phyloP scores from a whole-genome alignment of 2,329 filamentous ascomycete species.

The Alternaria incomplexa region DNA sequence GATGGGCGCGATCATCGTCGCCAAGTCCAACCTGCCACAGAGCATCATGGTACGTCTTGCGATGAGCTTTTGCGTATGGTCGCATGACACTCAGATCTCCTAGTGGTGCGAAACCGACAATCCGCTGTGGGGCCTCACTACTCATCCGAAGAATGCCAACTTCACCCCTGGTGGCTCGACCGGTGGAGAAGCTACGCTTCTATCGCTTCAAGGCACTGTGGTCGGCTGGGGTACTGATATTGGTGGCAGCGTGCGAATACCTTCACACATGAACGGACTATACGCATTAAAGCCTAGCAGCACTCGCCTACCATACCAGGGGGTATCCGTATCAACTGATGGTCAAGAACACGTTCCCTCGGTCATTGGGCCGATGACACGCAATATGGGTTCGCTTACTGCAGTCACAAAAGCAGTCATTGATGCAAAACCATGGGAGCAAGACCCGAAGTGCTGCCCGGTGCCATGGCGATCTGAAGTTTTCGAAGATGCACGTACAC shows the following conservation, averaged over 20 bases:
- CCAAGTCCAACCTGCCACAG: conserved; percentile 62
- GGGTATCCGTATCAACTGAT: conserved; percentile 66
- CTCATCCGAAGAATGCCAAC: conserved; percentile 63
- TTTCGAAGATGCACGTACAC: conserved; percentile 50
- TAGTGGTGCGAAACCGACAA: conserved; percentile 67
- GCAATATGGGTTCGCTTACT: conserved; percentile 59
- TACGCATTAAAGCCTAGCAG: conserved; percentile 64
- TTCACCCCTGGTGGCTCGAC: conserved; percentile 64
- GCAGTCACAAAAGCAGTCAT: conserved; percentile 58
- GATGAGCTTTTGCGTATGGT: background rate
- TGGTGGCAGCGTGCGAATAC: conserved; percentile 64
- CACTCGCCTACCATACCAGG: conserved; percentile 63
- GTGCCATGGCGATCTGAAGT: conserved; percentile 60
- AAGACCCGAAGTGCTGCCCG: conserved; percentile 61
- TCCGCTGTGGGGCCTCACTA: conserved; percentile 65
- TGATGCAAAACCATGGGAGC: conserved; percentile 58
- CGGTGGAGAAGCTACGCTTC: conserved; percentile 64
- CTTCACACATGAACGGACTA: conserved; percentile 65
- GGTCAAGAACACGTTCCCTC: conserved; percentile 70
- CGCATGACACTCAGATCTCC: conserved; percentile 23
- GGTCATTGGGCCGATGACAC: conserved; percentile 65
- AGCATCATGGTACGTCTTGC: conserved; percentile 57
- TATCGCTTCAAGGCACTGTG: conserved; percentile 60
- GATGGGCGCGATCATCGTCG: conserved; percentile 56
- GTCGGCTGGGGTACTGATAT: conserved; percentile 65